Percentiles rank a stretch among this genome's conserved stretches.
Evolutionary conservation across 148 eudicot genomes (phyloP).

Genomic region (Rhododendron vialii): DNA sequence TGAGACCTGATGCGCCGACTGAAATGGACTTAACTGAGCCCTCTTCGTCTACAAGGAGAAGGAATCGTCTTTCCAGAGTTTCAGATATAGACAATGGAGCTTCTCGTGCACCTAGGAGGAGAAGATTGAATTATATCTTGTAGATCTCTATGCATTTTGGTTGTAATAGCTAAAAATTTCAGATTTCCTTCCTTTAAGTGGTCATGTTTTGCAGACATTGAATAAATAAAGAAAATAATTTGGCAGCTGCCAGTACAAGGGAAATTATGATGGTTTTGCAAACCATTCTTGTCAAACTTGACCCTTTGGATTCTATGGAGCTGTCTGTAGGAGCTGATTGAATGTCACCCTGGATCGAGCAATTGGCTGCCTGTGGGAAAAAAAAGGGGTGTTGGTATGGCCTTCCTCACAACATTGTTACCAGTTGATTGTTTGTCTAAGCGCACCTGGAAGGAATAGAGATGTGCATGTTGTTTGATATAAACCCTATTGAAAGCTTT

Average conservation of each 20-base stretch:
- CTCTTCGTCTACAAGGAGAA: slow-evolving; percentile 30
- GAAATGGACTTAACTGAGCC: slow-evolving; percentile 5
- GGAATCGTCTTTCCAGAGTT: slow-evolving; percentile 22
- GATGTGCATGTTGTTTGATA: neutral
- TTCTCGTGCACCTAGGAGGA: slow-evolving; percentile 33
- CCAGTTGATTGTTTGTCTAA: neutral
- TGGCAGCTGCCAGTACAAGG: neutral
- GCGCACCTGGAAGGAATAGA: neutral
- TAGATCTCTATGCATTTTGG: neutral
- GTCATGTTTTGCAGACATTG: neutral
- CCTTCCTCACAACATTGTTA: neutral
- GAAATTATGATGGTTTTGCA: neutral
- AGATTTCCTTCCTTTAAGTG: neutral
- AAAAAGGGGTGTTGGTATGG: neutral
- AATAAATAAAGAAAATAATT: neutral
- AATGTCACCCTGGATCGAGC: neutral
- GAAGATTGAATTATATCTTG: slow-evolving; percentile 28
- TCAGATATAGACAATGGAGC: slow-evolving; percentile 19
- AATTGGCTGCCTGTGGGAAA: neutral
- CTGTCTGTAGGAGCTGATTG: neutral
- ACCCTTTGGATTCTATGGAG: neutral
- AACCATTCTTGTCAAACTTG: neutral
- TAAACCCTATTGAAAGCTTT: neutral
- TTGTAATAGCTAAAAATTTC: neutral
- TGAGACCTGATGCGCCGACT: neutral